Conservation (phyloP, 2,329 filamentous ascomycete genomes). For the Penicillium sp. region DNA sequence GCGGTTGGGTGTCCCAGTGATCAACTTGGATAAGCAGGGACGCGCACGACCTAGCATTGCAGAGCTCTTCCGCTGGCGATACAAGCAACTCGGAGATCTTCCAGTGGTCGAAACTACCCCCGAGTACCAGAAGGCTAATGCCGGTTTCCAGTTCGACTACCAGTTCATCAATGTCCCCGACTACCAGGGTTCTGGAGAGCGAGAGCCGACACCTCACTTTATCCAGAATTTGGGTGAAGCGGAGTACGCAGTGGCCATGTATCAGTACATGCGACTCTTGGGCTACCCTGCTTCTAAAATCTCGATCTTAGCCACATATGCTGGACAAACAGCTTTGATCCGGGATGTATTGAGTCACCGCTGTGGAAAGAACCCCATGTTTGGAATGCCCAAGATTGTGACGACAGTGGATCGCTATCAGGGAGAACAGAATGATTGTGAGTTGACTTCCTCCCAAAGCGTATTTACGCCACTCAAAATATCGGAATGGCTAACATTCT, state of each 20-base stretch:
- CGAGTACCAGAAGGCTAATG: conserved; percentile 74
- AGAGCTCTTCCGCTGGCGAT: conserved; percentile 86
- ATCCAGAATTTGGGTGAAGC: conserved; percentile 94
- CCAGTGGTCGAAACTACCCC: conserved; percentile 59
- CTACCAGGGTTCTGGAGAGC: conserved; percentile 82
- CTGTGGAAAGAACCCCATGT: conserved; percentile 72
- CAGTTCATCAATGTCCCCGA: conserved; percentile 94
- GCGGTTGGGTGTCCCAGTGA: conserved; percentile 80
- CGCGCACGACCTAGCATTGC: conserved; percentile 81
- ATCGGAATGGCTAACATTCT: conserved; percentile 10
- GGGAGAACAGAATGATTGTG: conserved; percentile 97
- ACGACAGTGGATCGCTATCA: conserved; percentile 98
- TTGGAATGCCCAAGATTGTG: conserved; percentile 79
- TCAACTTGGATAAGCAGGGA: conserved; percentile 86
- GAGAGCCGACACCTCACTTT: conserved; percentile 84
- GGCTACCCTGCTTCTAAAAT: conserved; percentile 81
- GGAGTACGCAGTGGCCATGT: conserved; percentile 91
- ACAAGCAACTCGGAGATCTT: conserved; percentile 68
- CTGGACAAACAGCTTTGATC: conserved; percentile 80
- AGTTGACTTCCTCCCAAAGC: conserved; percentile 34
- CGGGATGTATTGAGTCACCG: conserved; percentile 75
- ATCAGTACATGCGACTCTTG: conserved; percentile 91
- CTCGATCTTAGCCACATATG: conserved; percentile 84
- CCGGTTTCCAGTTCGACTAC: conserved; percentile 86
- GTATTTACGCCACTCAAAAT: not conserved